Conservation (phyloP, 495 filamentous ascomycete species). For the Staphylotrichum tortipilum region DNA sequence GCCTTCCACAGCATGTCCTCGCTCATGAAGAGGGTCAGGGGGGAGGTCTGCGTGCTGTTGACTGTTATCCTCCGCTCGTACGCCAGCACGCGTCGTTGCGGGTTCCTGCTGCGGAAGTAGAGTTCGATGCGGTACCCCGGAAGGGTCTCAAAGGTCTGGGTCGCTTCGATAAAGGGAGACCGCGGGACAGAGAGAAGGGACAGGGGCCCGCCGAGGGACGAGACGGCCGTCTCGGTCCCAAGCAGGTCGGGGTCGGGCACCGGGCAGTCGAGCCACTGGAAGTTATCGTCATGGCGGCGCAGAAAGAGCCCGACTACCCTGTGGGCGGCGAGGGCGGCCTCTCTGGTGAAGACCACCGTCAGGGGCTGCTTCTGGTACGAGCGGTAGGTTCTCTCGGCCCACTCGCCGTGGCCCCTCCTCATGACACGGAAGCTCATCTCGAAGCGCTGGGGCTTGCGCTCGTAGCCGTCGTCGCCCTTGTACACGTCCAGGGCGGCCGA, state of each 20-base stretch:
- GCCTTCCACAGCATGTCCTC: conserved; percentile 34
- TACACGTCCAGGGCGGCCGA: conserved; percentile 33
- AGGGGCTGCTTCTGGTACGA: conserved; percentile 40
- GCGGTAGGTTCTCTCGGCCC: conserved; percentile 35
- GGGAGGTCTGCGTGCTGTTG: conserved; percentile 32
- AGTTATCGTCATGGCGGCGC: conserved; percentile 34
- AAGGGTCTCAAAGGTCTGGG: conserved; percentile 34
- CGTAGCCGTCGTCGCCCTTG: conserved; percentile 25
- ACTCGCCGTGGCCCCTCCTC: conserved; percentile 30
- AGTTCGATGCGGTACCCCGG: conserved; percentile 38
- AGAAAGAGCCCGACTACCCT: conserved; percentile 39
- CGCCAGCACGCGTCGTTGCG: conserved; percentile 19
- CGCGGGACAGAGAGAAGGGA: conserved; percentile 33
- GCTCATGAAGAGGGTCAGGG: conserved; percentile 30
- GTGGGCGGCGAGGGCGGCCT: conserved; percentile 36
- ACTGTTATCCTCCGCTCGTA: conserved; percentile 27
- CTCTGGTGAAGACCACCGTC: conserved; percentile 29
- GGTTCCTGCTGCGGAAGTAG: conserved; percentile 31
- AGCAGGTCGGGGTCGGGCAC: conserved; percentile 25
- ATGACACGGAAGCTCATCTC: conserved; percentile 37
- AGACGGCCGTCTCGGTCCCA: conserved; percentile 21
- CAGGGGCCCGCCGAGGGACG: conserved; percentile 25
- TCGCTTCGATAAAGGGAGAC: conserved; percentile 33
- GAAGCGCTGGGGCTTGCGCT: conserved; percentile 35
- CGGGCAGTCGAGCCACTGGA: conserved; percentile 34